Evolutionary conservation across 192 early-diverging fungal genomes (phyloP), one percentile per base, ranked within the genome.

Genomic region (Mortierella claussenii): DNA sequence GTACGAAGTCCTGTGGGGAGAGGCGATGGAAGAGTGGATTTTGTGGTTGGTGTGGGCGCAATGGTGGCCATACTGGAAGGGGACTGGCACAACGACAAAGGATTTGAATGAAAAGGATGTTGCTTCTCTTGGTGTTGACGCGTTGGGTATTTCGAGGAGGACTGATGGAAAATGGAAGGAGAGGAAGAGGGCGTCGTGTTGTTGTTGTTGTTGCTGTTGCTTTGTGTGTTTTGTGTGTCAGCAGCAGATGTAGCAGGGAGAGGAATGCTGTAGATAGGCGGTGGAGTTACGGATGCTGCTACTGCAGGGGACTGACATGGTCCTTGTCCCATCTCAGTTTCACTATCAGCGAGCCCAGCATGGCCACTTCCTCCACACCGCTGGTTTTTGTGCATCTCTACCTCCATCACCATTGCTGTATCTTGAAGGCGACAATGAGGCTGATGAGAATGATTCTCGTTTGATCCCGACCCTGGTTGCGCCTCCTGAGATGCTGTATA

Each of bases 401-500:
- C 13, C 4, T 40, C 21, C 10, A 56, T 27, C 18, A 10, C 31
- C 52, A 33, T 54, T 33, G 18, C 2, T 12, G n/a, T 23, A 26
- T 43, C 28, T 9, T 23, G 34, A n/a, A n/a, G n/a, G n/a, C n/a
- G n/a, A n/a, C n/a, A n/a, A n/a, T n/a, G n/a, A n/a, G n/a, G n/a
- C n/a, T n/a, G n/a, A n/a, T n/a, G n/a, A 23, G 42, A n/a, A 24
- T 24, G 52, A 47, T 52, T 63, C 60, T 44, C 49, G n/a, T 63
- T 36, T 27, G 51, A 20, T 11, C 31, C 21, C 3, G 27, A 43
- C 34, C 50, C 24, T 2, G 63, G 18, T 18, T 42, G 33, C 48
- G 27, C 52, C 36, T 45, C 51, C 13, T 32, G 43, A 11, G 27
- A 17, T 1, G 44, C 17, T 21, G 21, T 44, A 40, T 40, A 7